A percentile compares a stretch with the other conserved stretches of the same genome.
Conservation (phyloP, 495 filamentous ascomycete species). For the Podospora appendiculata region DNA sequence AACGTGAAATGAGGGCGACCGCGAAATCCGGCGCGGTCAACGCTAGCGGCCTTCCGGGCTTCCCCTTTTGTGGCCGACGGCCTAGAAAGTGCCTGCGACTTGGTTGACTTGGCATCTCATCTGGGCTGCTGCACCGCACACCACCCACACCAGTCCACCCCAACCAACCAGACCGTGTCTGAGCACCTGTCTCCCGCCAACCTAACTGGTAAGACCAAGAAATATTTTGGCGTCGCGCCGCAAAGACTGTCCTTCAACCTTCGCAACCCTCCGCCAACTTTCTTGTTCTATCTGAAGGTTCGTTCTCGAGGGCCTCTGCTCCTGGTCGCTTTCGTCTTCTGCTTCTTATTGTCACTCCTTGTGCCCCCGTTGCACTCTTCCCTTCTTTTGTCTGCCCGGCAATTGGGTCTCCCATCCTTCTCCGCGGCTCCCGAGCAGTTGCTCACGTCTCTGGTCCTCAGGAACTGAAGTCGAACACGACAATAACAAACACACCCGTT, state of each 20-base stretch:
- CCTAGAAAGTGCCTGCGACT: neutral
- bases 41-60: slow-evolving; percentile 6
- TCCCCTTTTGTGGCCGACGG: slow-evolving; percentile 13
- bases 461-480: too few species aligned
- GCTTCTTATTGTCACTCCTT: slow-evolving; percentile 21
- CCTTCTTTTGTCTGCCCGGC: slow-evolving; percentile 7
- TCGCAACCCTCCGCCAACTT: neutral
- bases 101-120: too few species aligned
- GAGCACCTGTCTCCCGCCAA: too few species aligned
- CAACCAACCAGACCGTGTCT: too few species aligned
- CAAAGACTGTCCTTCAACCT: neutral
- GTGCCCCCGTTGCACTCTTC: slow-evolving; percentile 6
- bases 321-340: neutral
- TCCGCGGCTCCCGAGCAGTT: neutral
- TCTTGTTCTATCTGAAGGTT: neutral
- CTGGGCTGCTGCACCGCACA: too few species aligned
- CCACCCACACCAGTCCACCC: too few species aligned
- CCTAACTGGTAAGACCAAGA: neutral
- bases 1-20: slow-evolving; percentile 21
- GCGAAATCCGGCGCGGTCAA: slow-evolving; percentile 1
- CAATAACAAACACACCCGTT: too few species aligned
- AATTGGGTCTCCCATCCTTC: too few species aligned
- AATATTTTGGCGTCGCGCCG: slow-evolving; percentile 1
- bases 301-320: neutral
- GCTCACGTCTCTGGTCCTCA: too few species aligned